These are phyloP conservation scores for Russula griseocarnosa DNA, from an alignment of 768 basidiomycete genomes.

Conservation along the genomic window DNA sequence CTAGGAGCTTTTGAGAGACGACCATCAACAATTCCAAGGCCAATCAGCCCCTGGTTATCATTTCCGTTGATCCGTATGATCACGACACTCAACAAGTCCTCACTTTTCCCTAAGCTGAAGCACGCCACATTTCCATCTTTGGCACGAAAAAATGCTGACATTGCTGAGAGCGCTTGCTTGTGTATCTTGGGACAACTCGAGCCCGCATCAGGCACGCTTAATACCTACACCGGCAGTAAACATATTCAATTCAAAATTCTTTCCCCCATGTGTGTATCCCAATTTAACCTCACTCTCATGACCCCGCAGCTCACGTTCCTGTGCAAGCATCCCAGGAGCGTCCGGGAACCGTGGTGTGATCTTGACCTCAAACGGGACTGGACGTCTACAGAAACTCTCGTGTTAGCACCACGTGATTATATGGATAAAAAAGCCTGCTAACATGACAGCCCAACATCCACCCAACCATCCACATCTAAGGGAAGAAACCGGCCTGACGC, in stretches of 20 bases:
- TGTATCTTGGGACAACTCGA: too few species aligned
- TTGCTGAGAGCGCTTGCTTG: too few species aligned
- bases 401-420: neutral
- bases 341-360: neutral
- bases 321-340: neutral
- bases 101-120: too few species aligned
- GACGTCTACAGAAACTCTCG: neutral
- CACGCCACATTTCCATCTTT: too few species aligned
- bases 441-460: conserved; percentile 6
- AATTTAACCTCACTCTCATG: neutral
- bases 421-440: neutral
- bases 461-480: conserved; percentile 2
- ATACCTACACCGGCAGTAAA: too few species aligned
- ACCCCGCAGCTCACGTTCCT: neutral
- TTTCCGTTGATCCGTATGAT: too few species aligned
- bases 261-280: neutral
- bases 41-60: too few species aligned
- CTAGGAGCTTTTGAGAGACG: too few species aligned
- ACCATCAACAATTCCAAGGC: too few species aligned
- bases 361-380: neutral
- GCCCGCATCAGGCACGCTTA: too few species aligned
- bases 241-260: neutral
- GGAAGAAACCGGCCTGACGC: neutral
- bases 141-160: too few species aligned
- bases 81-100: neutral